Conservation (phyloP, 2,329 filamentous ascomycete genomes). For the Metarhizium guizhouense region DNA sequence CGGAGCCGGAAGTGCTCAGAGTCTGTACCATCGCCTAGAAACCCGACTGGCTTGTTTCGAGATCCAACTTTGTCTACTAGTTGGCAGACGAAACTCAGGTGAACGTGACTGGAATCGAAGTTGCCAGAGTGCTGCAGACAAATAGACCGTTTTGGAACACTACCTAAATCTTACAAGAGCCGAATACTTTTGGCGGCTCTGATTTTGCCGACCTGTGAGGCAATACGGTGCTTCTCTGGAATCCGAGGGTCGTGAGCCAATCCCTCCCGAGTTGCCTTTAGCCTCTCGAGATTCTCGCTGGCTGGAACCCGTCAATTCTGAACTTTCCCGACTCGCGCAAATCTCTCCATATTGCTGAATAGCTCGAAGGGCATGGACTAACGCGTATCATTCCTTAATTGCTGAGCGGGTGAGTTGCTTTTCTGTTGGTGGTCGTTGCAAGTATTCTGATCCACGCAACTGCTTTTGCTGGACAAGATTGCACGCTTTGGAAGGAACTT, state of each 20-base stretch:
- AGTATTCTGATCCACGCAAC: too few species aligned
- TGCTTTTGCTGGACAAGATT: too few species aligned
- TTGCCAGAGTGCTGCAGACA: background rate
- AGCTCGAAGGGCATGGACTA: constrained; percentile 2
- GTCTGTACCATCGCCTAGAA: background rate
- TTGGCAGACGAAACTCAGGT: background rate
- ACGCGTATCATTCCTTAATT: background rate
- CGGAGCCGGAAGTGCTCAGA: background rate
- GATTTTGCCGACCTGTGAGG: background rate
- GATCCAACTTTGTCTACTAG: background rate
- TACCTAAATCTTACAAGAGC: background rate
- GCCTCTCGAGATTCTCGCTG: background rate
- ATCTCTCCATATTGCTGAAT: background rate
- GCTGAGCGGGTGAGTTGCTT: too few species aligned
- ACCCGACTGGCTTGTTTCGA: background rate
- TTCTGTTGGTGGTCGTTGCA: too few species aligned
- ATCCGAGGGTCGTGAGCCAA: background rate
- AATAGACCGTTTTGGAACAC: background rate
- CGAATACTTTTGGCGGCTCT: background rate
- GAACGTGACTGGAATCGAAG: background rate
- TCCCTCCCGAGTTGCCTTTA: background rate
- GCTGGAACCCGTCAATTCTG: background rate
- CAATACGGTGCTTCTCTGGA: background rate
- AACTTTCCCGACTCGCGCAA: background rate
- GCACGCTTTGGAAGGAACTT: background rate